phyloP scores from a whole-genome alignment of 2,329 filamentous ascomycete genomes.

The Fusarium chlamydosporum region DNA sequence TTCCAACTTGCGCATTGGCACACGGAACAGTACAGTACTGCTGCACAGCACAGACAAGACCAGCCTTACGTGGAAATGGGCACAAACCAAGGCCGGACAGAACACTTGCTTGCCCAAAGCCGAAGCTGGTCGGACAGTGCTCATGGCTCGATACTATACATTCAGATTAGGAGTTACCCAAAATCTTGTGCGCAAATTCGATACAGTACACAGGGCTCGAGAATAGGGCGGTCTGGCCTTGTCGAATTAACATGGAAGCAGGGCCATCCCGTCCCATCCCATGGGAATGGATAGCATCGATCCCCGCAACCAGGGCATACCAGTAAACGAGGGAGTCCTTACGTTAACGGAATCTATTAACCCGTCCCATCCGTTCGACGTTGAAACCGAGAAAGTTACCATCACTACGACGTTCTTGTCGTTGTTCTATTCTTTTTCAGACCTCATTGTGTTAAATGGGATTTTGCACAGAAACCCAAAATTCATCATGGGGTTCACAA shows the following conservation, averaged over 20 bases:
- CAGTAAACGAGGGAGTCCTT: constrained; percentile 2
- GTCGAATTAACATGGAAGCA: constrained; percentile 17
- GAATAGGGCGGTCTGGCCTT: constrained; percentile 32
- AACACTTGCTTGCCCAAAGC: constrained; percentile 28
- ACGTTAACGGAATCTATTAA: constrained; percentile 11
- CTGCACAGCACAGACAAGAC: constrained; percentile 13
- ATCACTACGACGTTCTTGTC: constrained; percentile 1
- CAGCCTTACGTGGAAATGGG: constrained; percentile 28
- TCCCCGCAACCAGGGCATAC: constrained; percentile 32
- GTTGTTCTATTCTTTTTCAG: not conserved
- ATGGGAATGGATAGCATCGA: constrained; percentile 39
- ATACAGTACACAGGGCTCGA: constrained; percentile 20
- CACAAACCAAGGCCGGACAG: constrained; percentile 19
- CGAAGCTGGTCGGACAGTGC: constrained; percentile 16
- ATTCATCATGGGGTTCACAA: constrained; percentile 39
- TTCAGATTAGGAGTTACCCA: not conserved
- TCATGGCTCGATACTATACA: constrained; percentile 1
- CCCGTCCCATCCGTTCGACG: constrained; percentile 27
- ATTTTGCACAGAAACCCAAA: constrained; percentile 4
- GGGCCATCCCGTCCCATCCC: constrained; percentile 27
- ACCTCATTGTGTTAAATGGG: not conserved
- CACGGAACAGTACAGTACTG: constrained; percentile 1
- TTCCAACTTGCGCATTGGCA: constrained; percentile 7
- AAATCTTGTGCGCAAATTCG: constrained; percentile 3
- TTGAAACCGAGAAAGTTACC: constrained; percentile 8